phyloP scores from a whole-genome alignment of 495 filamentous ascomycete genomes.

The Haplographium delicatum region DNA sequence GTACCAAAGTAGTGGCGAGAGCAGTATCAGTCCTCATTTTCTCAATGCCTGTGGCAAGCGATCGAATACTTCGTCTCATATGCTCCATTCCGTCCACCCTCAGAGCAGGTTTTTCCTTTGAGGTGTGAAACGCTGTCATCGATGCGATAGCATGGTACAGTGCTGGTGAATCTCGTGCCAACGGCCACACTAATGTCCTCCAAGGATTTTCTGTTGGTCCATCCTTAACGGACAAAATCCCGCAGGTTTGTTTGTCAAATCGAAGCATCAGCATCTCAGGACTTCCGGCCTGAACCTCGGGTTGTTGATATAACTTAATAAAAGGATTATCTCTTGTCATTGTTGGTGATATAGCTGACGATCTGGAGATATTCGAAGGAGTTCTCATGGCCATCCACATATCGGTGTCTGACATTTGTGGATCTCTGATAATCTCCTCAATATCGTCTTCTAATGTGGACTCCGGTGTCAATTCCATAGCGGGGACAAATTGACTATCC shows the following conservation, averaged over 20 bases:
- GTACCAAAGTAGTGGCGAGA: slow-evolving; percentile 65
- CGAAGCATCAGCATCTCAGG: slow-evolving; percentile 62
- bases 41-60: slow-evolving; percentile 51
- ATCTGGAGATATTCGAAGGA: slow-evolving; percentile 4
- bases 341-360: slow-evolving; percentile 7
- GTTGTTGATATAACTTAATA: slow-evolving; percentile 38
- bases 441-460: slow-evolving; percentile 37
- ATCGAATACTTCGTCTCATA: slow-evolving; percentile 61
- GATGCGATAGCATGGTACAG: slow-evolving; percentile 72
- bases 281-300: slow-evolving; percentile 41
- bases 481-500: slow-evolving; percentile 11
- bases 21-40: slow-evolving; percentile 62
- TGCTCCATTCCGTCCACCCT: slow-evolving; percentile 66
- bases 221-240: slow-evolving; percentile 71
- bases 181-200: slow-evolving; percentile 68
- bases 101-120: slow-evolving; percentile 49
- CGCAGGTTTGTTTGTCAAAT: slow-evolving; percentile 68
- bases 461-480: slow-evolving; percentile 3
- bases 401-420: slow-evolving; percentile 31
- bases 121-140: slow-evolving; percentile 72
- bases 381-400: slow-evolving; percentile 31
- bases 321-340: slow-evolving; percentile 9
- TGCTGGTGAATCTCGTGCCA: slow-evolving; percentile 60
- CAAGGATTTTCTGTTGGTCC: slow-evolving; percentile 72
- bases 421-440: slow-evolving; percentile 54